A percentile compares a stretch with the other conserved stretches of the same genome.
phyloP scores from a whole-genome alignment of 2,329 filamentous ascomycete species.

The Phaeosphaeria sp. region DNA sequence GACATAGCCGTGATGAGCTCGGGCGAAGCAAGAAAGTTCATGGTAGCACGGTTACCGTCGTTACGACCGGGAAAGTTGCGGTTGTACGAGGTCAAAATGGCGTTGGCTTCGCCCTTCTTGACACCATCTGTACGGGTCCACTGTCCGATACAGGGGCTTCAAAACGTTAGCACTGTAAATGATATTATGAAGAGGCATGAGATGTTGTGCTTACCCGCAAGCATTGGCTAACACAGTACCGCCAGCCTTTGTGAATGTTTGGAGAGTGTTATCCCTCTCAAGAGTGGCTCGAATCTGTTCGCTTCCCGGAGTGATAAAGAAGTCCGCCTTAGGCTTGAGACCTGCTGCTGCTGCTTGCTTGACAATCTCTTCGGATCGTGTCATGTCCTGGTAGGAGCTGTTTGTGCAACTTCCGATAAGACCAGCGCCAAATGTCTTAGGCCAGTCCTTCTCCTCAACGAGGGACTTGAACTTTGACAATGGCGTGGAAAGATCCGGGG shows the following conservation, averaged over 20 bases:
- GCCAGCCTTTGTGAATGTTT: conserved; percentile 84
- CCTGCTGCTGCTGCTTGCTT: conserved; percentile 91
- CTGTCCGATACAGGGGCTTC: conserved; percentile 84
- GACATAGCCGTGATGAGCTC: conserved; percentile 97
- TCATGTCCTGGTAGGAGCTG: conserved; percentile 99
- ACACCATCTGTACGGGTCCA: conserved; percentile 92
- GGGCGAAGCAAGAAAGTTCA: conserved; percentile 98
- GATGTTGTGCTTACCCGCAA: conserved; percentile 61
- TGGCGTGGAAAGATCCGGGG: conserved; percentile 91
- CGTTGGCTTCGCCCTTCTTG: conserved; percentile 84
- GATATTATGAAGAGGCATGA: not conserved
- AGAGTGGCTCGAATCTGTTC: conserved; percentile 97
- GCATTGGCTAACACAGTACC: conserved; percentile 93
- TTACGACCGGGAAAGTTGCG: conserved; percentile 97
- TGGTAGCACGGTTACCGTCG: conserved; percentile 93
- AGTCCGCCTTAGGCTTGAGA: conserved; percentile 84
- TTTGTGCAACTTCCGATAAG: conserved; percentile 99
- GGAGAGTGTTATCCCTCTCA: conserved; percentile 84
- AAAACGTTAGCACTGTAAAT: conserved; percentile 12
- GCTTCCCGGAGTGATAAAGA: conserved; percentile 95
- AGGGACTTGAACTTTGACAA: conserved; percentile 87
- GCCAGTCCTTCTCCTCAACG: conserved; percentile 86
- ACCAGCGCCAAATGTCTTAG: conserved; percentile 86
- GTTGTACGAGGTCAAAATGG: conserved; percentile 97
- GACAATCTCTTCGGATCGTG: conserved; percentile 87